Evolutionary conservation across 2,329 filamentous ascomycete species (phyloP).

Genomic region (Herpotrichia juniperi): DNA sequence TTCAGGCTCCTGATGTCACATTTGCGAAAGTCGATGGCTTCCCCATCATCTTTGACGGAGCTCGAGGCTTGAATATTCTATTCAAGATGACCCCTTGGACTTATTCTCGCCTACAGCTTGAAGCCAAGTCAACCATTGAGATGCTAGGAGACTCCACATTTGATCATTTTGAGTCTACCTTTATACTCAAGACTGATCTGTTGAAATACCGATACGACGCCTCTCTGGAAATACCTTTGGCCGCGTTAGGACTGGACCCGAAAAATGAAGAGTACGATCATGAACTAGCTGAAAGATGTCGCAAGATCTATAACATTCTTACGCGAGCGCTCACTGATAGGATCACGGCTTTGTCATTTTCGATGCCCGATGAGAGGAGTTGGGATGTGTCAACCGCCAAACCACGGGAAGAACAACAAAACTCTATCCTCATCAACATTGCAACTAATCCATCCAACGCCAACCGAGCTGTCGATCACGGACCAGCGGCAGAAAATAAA

Average conservation of each 20-base stretch:
- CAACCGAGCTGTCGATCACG: conserved; percentile 81
- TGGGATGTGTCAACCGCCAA: conserved; percentile 46
- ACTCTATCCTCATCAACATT: conserved; percentile 67
- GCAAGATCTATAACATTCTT: conserved; percentile 69
- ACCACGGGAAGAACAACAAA: conserved; percentile 30
- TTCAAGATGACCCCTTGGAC: conserved; percentile 93
- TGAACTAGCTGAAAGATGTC: conserved; percentile 49
- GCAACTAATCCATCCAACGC: conserved; percentile 75
- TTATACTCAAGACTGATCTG: conserved; percentile 68
- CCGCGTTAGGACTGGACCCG: conserved; percentile 33
- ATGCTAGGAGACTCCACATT: conserved; percentile 75
- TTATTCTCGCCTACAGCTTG: conserved; percentile 72
- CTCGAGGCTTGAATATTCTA: conserved; percentile 77
- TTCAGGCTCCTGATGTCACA: conserved; percentile 49
- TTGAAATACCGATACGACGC: conserved; percentile 62
- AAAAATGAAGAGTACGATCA: conserved; percentile 31
- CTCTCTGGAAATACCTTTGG: conserved; percentile 49
- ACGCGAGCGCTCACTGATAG: conserved; percentile 77
- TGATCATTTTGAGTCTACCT: conserved; percentile 84
- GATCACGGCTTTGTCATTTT: conserved; percentile 64
- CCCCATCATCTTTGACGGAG: conserved; percentile 80
- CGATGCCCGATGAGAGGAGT: conserved; percentile 27
- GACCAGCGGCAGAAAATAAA: conserved; percentile 84
- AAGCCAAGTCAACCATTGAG: conserved; percentile 75
- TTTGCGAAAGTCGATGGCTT: conserved; percentile 50